These are phyloP conservation scores for Fusarium goolgardi DNA, from an alignment of 2,329 filamentous ascomycete species.

Conservation along the genomic window DNA sequence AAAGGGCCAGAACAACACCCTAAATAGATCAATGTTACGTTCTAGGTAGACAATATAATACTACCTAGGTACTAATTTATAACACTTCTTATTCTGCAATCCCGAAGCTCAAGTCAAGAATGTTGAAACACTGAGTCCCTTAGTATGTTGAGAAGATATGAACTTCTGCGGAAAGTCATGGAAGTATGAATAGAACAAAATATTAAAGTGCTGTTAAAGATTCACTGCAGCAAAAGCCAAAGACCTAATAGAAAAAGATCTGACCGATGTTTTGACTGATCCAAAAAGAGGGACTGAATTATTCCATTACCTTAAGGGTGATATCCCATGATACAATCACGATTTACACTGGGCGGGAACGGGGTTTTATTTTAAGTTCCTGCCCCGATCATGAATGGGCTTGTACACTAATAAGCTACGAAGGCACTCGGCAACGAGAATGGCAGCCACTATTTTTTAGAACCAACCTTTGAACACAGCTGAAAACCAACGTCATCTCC, in stretches of 20 bases:
- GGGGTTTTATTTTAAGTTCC: constrained; percentile 21
- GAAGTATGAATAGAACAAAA: not conserved
- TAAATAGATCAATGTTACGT: not conserved
- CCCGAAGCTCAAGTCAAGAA: not conserved
- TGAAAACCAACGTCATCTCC: constrained; percentile 12
- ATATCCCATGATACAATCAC: not conserved
- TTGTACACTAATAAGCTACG: not conserved
- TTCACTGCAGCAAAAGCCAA: not conserved
- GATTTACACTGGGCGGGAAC: constrained; percentile 5
- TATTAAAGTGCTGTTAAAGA: not conserved
- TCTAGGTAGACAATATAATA: not conserved
- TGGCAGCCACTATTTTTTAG: constrained; percentile 6
- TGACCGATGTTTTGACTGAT: not conserved
- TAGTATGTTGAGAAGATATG: not conserved
- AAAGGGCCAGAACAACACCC: not conserved
- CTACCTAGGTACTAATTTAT: not conserved
- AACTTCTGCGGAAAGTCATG: not conserved
- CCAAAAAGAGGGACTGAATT: not conserved
- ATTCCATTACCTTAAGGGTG: not conserved
- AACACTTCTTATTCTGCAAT: not conserved
- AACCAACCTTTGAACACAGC: not conserved
- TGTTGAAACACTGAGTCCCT: not conserved
- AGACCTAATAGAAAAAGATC: not conserved
- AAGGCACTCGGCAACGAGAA: too few relatives aligned
- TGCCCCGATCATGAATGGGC: not conserved